A percentile compares a stretch with the other conserved stretches of the same genome.
These are phyloP conservation scores for Plasmodium ovale DNA, from an alignment of 169 alveolate genomes.

Conservation along the genomic window DNA sequence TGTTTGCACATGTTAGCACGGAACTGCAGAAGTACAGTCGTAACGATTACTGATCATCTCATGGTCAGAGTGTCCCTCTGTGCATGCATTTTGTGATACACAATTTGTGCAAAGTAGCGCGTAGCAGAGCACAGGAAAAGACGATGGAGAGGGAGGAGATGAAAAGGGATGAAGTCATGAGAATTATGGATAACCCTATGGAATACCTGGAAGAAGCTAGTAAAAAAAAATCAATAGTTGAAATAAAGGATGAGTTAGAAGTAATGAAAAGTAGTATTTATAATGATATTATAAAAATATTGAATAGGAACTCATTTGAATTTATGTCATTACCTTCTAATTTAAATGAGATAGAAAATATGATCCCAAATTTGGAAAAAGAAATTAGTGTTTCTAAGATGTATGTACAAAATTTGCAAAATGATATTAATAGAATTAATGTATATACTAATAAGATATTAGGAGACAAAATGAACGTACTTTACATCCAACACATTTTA, in stretches of 20 bases:
- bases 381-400: conserved; percentile 29
- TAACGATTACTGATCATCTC: too few relatives aligned
- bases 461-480: conserved; percentile 43
- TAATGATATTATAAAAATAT: conserved; percentile 59
- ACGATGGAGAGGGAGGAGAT: not conserved
- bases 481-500: conserved; percentile 40
- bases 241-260: conserved; percentile 53
- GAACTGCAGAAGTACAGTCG: too few relatives aligned
- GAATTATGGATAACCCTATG: conserved; percentile 35
- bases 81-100: too few relatives aligned
- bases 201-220: conserved; percentile 27
- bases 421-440: conserved; percentile 33
- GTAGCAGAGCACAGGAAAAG: not conserved
- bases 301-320: conserved; percentile 38
- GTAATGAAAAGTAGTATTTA: conserved; percentile 55
- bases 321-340: conserved; percentile 74
- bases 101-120: too few relatives aligned
- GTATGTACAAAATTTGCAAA: conserved; percentile 21
- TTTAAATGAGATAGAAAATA: conserved; percentile 53
- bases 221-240: conserved; percentile 19
- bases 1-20: too few relatives aligned
- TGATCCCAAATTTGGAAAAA: conserved; percentile 50
- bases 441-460: conserved; percentile 13
- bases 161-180: not conserved
- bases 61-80: too few relatives aligned